Base-by-base conservation (phyloP, 352 stramenopile species). In the Pythium rhizo-oryzae region DNA sequence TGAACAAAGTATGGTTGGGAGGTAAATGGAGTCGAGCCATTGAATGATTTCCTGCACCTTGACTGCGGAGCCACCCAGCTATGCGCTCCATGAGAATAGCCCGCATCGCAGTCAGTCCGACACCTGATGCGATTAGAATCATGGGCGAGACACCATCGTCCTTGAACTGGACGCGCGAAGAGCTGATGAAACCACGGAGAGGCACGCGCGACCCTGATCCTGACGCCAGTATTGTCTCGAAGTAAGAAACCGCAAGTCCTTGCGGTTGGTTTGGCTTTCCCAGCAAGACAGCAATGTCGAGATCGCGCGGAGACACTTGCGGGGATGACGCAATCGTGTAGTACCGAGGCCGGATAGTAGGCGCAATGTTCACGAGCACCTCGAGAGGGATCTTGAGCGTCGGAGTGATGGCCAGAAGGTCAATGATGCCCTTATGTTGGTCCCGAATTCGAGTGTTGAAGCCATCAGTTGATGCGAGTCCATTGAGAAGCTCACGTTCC, bases 301-400 rank as follows among this genome's bases (percentile, higher is more conserved):
- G 81, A 7, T 77, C 74, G 3, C 78, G 81, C 5, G 92, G 84
- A 61, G 92, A 72, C 33, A 90, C 69, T 52, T 67, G 68, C 21
- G 81, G 78, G 25, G 90, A 98, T 3, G 90, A 98, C 1, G 91
- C 87, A 62, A 99, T 98, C 4, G 95, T 98, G 75, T 98, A 99
- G 55, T 94, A 90, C 0, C 96, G 81, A 15, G 96, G 92, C 65
- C 97, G 87, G 28, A 98, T 79, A 23, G 84, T 72, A 8, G 91
- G 90, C 37, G 87, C 81, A 23, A 98, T 66, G 60, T 93, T 83
- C 55, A 85, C 75, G 16, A 99, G 79, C 24, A 98, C 93, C 52
- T 83, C 71, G 9, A 88, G 72, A 0, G 76, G 71, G 13, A 84
- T 79, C n/a, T 52, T 53, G 3, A 90, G 62, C 52, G 70, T 87